Evolutionary conservation across 2,329 filamentous ascomycete genomes (phyloP).

Genomic region (Colletotrichum sublineola): DNA sequence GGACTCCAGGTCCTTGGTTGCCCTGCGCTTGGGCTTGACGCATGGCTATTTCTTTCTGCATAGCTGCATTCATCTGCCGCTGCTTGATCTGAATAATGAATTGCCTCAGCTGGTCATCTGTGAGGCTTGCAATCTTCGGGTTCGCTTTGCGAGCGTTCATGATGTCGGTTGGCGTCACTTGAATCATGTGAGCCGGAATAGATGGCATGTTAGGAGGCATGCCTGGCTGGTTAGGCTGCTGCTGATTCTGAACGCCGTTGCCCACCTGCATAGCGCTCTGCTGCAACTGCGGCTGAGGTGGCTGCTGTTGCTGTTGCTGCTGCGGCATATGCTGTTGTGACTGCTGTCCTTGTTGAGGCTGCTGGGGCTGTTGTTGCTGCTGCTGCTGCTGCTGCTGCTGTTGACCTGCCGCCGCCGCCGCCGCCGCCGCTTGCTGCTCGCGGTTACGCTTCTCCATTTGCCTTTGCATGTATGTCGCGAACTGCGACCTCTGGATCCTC

Average conservation of each 20-base stretch:
- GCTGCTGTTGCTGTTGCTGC: constrained; percentile 44
- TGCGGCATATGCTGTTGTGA: constrained; percentile 43
- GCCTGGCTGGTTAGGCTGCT: constrained; percentile 29
- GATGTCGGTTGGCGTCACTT: constrained; percentile 48
- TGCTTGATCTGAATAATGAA: constrained; percentile 38
- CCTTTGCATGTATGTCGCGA: constrained; percentile 47
- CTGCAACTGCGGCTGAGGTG: constrained; percentile 42
- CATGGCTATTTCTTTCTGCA: constrained; percentile 41
- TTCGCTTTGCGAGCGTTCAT: constrained; percentile 46
- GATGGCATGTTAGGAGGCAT: constrained; percentile 44
- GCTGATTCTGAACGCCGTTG: constrained; percentile 18
- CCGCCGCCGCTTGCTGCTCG: constrained; percentile 44
- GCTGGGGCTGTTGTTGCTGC: constrained; percentile 48
- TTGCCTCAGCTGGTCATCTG: constrained; percentile 45
- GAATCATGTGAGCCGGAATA: constrained; percentile 43
- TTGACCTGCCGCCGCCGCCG: constrained; percentile 43
- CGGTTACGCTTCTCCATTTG: constrained; percentile 42
- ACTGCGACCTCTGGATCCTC: constrained; percentile 56
- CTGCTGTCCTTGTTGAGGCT: constrained; percentile 44
- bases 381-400: constrained; percentile 40
- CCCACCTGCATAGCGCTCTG: constrained; percentile 38
- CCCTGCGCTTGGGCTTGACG: constrained; percentile 36
- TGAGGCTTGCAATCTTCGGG: constrained; percentile 42
- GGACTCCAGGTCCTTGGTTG: constrained; percentile 10
- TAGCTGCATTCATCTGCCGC: constrained; percentile 37